Percentiles rank a stretch among this genome's conserved stretches.
phyloP scores from a whole-genome alignment of 1,284 basidiomycete species.

The Leccinum fallax region DNA sequence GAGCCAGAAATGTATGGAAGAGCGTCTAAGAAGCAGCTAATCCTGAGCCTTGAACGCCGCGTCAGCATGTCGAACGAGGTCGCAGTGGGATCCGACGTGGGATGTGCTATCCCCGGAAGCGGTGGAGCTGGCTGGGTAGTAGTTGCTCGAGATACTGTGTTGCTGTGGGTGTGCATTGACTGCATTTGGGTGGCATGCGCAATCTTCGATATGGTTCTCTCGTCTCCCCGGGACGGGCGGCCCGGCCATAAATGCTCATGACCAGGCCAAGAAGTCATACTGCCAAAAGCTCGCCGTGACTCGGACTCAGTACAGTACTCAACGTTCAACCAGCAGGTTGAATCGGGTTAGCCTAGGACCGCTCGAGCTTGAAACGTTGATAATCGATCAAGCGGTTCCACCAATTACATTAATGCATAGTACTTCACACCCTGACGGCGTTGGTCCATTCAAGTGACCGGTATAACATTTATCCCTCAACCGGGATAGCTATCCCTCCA shows the following conservation, averaged over 20 bases:
- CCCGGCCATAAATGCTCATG: slow-evolving; percentile 4
- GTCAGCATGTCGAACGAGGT: neutral
- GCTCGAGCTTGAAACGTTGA: neutral
- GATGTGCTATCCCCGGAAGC: neutral
- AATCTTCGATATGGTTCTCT: slow-evolving; percentile 5
- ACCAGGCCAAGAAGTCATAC: neutral
- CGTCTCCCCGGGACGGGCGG: slow-evolving; percentile 13
- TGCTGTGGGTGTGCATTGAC: neutral
- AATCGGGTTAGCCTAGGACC: neutral
- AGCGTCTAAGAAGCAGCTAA: neutral
- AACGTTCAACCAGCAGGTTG: neutral
- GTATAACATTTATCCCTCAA: slow-evolving; percentile 2
- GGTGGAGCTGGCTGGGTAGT: neutral
- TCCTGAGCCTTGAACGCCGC: neutral
- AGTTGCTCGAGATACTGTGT: neutral
- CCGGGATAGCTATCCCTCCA: slow-evolving; percentile 1
- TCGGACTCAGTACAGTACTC: neutral
- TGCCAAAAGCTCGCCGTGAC: neutral
- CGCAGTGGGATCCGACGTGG: neutral
- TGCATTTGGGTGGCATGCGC: neutral
- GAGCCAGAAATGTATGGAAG: slow-evolving; percentile 1
- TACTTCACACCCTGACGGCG: slow-evolving; percentile 2
- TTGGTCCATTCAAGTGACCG: neutral
- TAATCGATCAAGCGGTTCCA: neutral
- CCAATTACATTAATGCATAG: neutral